Base-by-base conservation (phyloP, 2,329 filamentous ascomycete genomes). In the Monosporascus sp. region DNA sequence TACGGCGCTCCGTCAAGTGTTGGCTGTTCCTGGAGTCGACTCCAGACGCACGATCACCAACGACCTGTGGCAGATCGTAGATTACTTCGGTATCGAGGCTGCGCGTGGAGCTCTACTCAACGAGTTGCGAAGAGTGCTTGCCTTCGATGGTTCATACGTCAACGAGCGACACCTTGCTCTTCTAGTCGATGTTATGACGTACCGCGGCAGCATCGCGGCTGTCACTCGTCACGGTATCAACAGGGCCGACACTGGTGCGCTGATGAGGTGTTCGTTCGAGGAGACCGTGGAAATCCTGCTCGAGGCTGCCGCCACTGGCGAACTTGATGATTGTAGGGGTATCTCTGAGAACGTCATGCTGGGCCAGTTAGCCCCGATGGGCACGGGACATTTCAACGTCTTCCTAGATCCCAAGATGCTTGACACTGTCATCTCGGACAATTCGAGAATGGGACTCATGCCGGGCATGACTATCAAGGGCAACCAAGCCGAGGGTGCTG, bases 221-320 rank as follows among this genome's bases (percentile, higher is more conserved):
- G 93, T 99, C 59, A 99, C 94, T 52, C 89, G 94, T 73, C 94
- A 99, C 69, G 94, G 94, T 75, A 99, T 99, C 77, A 99, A 99
- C 77, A 86, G 94, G 65, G 91, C 93, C 26, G 94, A 99, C 68
- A 99, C 95, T 57, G 94, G 94, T 78, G 95, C 94, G 9, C 80
- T 99, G 65, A 99, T 99, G 94, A 88, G 94, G 71, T 99, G 95
- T 79, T 99, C 94, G 2, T 99, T 99, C 74, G 94, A 99, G 74
- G 95, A 99, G 72, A 99, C 94, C 0, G 94, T 99, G 41, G 95
- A 99, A 69, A 99, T 99, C 78, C 78, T 99, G 51, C 84, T 99
- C 20, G 94, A 99, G 69, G 95, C 94, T 56, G 94, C 94, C 24
- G 91, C 91, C 17, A 90, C 90, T 49, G 94, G 94, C 69, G 94